Percentiles rank a stretch among this genome's conserved stretches.
Conservation (phyloP, 2,329 filamentous ascomycete genomes). For the Pyrenochaeta sp. region DNA sequence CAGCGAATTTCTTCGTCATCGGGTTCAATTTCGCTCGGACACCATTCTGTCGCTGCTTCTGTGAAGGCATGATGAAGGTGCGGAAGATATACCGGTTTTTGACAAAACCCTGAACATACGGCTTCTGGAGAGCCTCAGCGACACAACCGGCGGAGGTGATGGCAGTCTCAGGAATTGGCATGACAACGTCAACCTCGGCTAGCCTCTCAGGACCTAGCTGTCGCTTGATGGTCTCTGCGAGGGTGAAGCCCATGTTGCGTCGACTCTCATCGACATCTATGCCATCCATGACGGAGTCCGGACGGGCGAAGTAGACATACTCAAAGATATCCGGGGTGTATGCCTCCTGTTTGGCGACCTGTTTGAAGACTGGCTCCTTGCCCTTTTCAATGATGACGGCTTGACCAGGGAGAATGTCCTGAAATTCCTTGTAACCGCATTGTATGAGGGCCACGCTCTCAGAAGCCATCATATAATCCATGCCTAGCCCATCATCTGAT, state of each 20-base stretch:
- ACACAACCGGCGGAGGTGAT: conserved; percentile 82
- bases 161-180: conserved; percentile 84
- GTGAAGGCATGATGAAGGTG: conserved; percentile 87
- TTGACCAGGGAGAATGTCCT: conserved; percentile 82
- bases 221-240: conserved; percentile 75
- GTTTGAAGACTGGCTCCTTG: conserved; percentile 74
- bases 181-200: conserved; percentile 81
- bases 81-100: conserved; percentile 91
- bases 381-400: conserved; percentile 88
- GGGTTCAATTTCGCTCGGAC: conserved; percentile 90
- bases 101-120: conserved; percentile 82
- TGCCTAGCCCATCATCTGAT: conserved; percentile 70
- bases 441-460: conserved; percentile 86
- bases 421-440: conserved; percentile 78
- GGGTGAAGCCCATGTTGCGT: conserved; percentile 84
- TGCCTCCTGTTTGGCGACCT: conserved; percentile 71
- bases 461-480: conserved; percentile 90
- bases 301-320: conserved; percentile 86
- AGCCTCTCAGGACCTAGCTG: conserved; percentile 74
- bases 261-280: conserved; percentile 86
- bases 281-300: conserved; percentile 84
- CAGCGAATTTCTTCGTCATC: conserved; percentile 84
- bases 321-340: conserved; percentile 91
- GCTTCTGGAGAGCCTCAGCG: conserved; percentile 77
- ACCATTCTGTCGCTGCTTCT: conserved; percentile 81